Evolutionary conservation across 768 basidiomycete genomes (phyloP), one percentile per base, ranked within the genome.

Genomic region (Symmetrospora coprosmae): DNA sequence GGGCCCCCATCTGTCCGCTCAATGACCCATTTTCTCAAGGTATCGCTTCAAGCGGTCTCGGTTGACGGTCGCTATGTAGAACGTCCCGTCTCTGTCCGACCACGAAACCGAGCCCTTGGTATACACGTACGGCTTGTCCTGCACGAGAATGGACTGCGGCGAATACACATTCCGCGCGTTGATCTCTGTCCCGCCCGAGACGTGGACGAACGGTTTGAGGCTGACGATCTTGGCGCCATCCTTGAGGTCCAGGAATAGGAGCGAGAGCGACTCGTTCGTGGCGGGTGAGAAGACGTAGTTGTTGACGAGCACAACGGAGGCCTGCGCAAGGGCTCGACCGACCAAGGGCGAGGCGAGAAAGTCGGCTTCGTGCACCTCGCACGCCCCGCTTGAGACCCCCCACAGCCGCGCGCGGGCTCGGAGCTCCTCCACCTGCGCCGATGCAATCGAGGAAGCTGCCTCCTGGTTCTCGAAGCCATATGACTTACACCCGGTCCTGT

Each of bases 191-290:
- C 38, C 21, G 11, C 59, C 48, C 30, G 21, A 23, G 19, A 28
- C 23, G 33, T 43, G 28, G 31, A 83, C 79, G 58, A 90, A 94
- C 1, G 89, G 87, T 61, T 84, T 81, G 17, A 99, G 74, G 19
- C 87, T 89, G 35, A 97, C 80, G 46, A 99, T 85, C 47, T 82
- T 82, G 0, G 90, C 88, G 19, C 87, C 87, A 61, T 92, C 87
- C 69, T 89, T 94, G 62, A 97, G 75, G 69, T 99, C 94, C 55
- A 99, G 76, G 73, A 97, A 97, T 68, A 88, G 85, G 28, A 85
- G 82, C 43, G 85, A 78, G 16, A 99, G 74, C 1, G 82, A 80
- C 68, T 87, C 86, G 72, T 96, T 97, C 62, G 97, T 71, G 1
- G 67, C 56, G 0, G 75, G 68, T 1, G 73, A 71, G 69, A 76